Evolutionary conservation across 495 filamentous ascomycete genomes (phyloP), one percentile per base, ranked within the genome.

Genomic region (Copromyces sp.): DNA sequence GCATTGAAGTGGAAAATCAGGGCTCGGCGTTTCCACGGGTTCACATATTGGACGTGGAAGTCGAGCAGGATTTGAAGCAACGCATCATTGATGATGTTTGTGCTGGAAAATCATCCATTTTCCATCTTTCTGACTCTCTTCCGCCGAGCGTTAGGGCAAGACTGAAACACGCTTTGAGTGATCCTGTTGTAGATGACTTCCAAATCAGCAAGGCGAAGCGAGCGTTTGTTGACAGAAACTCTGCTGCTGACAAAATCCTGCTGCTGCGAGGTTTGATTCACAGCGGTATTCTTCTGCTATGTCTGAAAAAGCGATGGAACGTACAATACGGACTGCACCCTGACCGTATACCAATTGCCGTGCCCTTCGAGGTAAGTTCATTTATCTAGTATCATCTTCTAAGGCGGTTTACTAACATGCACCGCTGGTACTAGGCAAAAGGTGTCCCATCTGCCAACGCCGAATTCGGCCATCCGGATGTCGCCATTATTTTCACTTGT

Each of bases 401-500:
- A 1, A 17, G 7, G 53, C 9, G 3, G 7, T 17, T 17, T 29
- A 17, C 53, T 65, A 65, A 65, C 1, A 24, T 65, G 12, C 29
- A 32, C 53, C 53, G 24, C 32, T 65, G 2, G 20, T 37, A 65
- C 32, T 9, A 70, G 39, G 68, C 72, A 40, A 73, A 73, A 44
- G 72, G 72, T n/a, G 72, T 73, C 11, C 68, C 72, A 24, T 71
- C 47, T n/a, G 72, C 70, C 20, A 44, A 73, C 44, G 38, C 53
- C 1, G 71, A 72, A 38, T 72, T 79, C 73, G 85, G 87, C 20
- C 86, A 89, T 73, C 86, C 87, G 4, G 86, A 89, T 75, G 86
- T 87, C 6, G 82, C 85, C 9, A 88, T 88, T 29, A 40, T 87
- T 0, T 84, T 87, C 29, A 88, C 86, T 0, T 87, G 83, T 47